Base-by-base conservation (phyloP, 495 filamentous ascomycete species). In the Neurospora pannonica region DNA sequence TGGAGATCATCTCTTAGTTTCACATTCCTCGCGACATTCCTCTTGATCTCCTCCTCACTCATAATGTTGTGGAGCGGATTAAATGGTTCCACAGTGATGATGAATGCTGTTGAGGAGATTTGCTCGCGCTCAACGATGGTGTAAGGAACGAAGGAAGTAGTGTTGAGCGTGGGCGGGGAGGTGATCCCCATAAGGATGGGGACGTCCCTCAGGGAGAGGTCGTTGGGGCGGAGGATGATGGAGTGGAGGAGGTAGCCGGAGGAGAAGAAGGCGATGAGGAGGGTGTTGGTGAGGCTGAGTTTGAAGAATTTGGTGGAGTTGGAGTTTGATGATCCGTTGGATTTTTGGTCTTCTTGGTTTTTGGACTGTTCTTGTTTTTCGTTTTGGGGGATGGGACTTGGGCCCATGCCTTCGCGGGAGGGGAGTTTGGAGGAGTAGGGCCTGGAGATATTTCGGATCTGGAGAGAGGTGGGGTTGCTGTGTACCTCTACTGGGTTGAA, bases 11-110 rank as follows among this genome's bases (percentile, higher is more conserved):
- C 70, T 70, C 7, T 70, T n/a, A n/a, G n/a, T n/a, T n/a, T n/a
- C n/a, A 48, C 34, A 17, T 17, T 71, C 36, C 43, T 38, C 11
- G 38, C 4, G 0, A 36, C 11, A 38, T 38, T 38, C 38, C 38
- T 38, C 38, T 38, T 11, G 8, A 3, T 11, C 38, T 42, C 2
- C 38, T 39, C 38, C 39, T 15, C 17, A 9, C 15, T 15, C 17
- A 15, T 9, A 15, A 19, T 74, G 74, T 70, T 81, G 81, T 87
- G 88, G 90, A 72, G 83, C 84, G 40, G 46, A 24, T 54, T 11
- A 24, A 54, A 46, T 67, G 86, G 88, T 43, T 86, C 82, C 11
- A 97, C 84, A 2, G 89, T 93, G 77, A 97, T 89, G 70, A 97
- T 87, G n/a, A 48, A 48, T 9, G 43, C 43, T 9, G 43, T 48